Base-by-base conservation (phyloP, 768 basidiomycete species). In the Suillus brevipes region DNA sequence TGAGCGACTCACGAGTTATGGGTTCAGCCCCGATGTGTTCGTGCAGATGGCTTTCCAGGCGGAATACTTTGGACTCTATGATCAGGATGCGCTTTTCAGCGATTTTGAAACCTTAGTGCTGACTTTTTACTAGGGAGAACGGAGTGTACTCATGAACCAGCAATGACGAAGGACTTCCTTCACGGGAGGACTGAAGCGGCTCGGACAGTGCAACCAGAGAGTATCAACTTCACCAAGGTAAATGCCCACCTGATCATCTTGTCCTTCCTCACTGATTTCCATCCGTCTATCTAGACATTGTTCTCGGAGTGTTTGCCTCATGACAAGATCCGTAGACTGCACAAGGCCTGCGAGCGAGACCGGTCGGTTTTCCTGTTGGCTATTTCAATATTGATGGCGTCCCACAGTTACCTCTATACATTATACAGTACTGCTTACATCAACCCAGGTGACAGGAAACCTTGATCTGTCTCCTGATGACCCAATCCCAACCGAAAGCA, bases 31-130 rank as follows among this genome's bases (percentile, higher is more conserved):
- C n/a, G 96, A 98, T 73, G 97, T 96, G 47, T 98, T 96, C 75
- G 92, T 99, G 36, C 97, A 99, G 80, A 97, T 98, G 96, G 94
- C 95, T 3, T 97, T 97, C 80, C 96, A 97, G 79, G 96, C 95
- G 34, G 95, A 95, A 10, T 97, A 96, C 74, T 96, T 92, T 74
- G 93, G 93, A 36, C 81, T 96, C 13, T 96, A 96, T 78, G 94
- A 91, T 87, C 61, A 37, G 83, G 75, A 9, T 25, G 3, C 43
- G 14, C 16, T 58, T 0, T 20, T 36, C 16, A 2, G 25, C 23
- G 18, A 20, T 16, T 53, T 3, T 43, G 43, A 6, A 6, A n/a
- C 25, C 55, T 66, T 13, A 66, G 23, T 9, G 1, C 36, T 37
- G 43, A 28, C 18, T 20, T 23, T 4, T 1, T 20, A 23, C 45